Evolutionary conservation across 2,329 filamentous ascomycete species (phyloP), one percentile per base, ranked within the genome.

Genomic region (Colletotrichum brevisporum): DNA sequence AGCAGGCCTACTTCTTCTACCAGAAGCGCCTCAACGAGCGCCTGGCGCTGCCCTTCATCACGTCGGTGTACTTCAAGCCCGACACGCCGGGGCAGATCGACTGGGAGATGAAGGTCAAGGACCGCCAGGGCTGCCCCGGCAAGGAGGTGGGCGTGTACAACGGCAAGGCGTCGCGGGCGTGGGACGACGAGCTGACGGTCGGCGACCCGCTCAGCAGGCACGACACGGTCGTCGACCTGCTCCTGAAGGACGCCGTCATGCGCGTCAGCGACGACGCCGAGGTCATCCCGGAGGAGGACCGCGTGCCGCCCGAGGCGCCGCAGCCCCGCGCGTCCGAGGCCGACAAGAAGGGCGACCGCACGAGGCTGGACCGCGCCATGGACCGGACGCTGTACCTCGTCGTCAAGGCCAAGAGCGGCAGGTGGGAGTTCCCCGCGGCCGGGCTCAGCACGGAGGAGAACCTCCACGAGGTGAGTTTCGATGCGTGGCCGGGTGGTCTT

Each of bases 11-110:
- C 83, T 97, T 92, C 86, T 94, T 99, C 79, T 99, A 99, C 84
- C 96, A 99, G 84, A 95, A 95, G 76, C 94, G 96, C 15, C 88
- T 99, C 70, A 97, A 98, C 81, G 96, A 99, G 85, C 93, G 96
- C 51, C 87, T 97, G 60, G 90, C 91, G 21, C 88, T 96, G 5
- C 93, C 95, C 2, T 99, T 98, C 81, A 92, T 92, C 65, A 90
- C 93, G 73, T 93, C 93, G 79, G 96, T 98, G 83, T 99, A 97
- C 87, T 97, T 95, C 88, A 97, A 97, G 85, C 91, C 91, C 74
- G 93, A 94, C 77, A 97, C 95, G 12, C 91, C 94, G 1, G 87
- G 90, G 9, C 93, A 95, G 73, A 85, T 94, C 58, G 95, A 98
- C 83, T 98, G 94, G 94, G 93, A 95, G 80, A 88, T 94, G 78